Evolutionary conservation across 257 asterid genomes (phyloP).

Genomic region (Ajuga chamaepitys): DNA sequence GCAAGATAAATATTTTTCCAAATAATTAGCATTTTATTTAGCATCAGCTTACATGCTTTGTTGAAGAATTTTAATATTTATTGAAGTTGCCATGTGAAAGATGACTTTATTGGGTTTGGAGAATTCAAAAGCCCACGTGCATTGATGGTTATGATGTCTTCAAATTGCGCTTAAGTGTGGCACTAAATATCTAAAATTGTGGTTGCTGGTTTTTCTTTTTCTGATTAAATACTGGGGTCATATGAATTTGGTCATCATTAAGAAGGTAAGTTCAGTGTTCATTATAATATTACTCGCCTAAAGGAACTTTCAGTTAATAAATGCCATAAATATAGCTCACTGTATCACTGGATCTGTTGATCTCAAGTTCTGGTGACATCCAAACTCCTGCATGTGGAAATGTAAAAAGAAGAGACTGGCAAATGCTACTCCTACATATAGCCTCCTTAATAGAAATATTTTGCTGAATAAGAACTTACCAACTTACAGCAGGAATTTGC

Average conservation of each 20-base stretch:
- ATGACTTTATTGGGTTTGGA: background rate
- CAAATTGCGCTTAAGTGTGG: background rate
- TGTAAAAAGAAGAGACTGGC: too few relatives aligned
- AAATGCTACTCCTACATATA: background rate
- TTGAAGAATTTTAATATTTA: background rate
- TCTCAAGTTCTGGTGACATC: background rate
- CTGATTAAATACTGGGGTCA: background rate
- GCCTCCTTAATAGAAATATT: background rate
- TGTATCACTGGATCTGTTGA: background rate
- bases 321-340: too few relatives aligned
- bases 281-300: background rate
- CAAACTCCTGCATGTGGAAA: background rate
- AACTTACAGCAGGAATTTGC: too few relatives aligned
- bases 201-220: background rate
- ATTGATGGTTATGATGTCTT: background rate
- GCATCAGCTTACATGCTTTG: background rate
- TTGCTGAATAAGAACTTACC: background rate
- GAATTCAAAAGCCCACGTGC: too few relatives aligned
- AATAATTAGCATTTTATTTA: too few relatives aligned
- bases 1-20: background rate
- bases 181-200: conserved; percentile 1
- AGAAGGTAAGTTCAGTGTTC: background rate
- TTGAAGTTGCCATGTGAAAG: background rate
- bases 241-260: background rate
- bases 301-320: too few relatives aligned